Conservation (phyloP, 1,284 basidiomycete genomes). For the Tilletiopsis washingtonensis region DNA sequence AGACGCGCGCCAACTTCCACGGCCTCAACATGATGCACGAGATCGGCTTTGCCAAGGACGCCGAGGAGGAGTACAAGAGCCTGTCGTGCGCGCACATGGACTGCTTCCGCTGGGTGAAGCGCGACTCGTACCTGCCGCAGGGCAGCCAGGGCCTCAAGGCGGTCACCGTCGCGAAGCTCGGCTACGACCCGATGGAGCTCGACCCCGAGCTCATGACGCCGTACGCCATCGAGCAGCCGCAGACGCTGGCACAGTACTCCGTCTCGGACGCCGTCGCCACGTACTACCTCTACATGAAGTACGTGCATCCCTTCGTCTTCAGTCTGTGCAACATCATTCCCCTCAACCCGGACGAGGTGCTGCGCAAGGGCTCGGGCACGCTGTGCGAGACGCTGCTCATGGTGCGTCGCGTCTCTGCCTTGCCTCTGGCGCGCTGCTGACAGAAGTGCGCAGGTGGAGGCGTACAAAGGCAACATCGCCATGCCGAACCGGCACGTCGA, state of each 20-base stretch:
- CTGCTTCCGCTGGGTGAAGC: slow-evolving; percentile 99
- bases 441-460: too few species aligned
- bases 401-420: slow-evolving; percentile 56
- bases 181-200: slow-evolving; percentile 93
- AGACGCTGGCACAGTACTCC: slow-evolving; percentile 90
- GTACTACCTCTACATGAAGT: slow-evolving; percentile 99
- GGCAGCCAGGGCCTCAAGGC: slow-evolving; percentile 98
- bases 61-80: slow-evolving; percentile 92
- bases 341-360: slow-evolving; percentile 88
- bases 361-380: slow-evolving; percentile 92
- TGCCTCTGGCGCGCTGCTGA: not conserved
- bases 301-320: slow-evolving; percentile 99
- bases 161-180: slow-evolving; percentile 91
- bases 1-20: slow-evolving; percentile 73
- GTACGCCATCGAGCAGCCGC: slow-evolving; percentile 95
- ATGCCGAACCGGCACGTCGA: slow-evolving; percentile 99
- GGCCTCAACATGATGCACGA: slow-evolving; percentile 95
- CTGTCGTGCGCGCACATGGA: slow-evolving; percentile 95
- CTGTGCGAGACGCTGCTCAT: slow-evolving; percentile 96
- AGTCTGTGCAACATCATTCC: slow-evolving; percentile 99
- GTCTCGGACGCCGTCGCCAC: slow-evolving; percentile 99
- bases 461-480: slow-evolving; percentile 80
- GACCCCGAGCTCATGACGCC: slow-evolving; percentile 99
- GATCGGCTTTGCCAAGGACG: slow-evolving; percentile 83
- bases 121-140: slow-evolving; percentile 98